phyloP scores from a whole-genome alignment of 352 stramenopile genomes.

The Globisporangium nodosum region DNA sequence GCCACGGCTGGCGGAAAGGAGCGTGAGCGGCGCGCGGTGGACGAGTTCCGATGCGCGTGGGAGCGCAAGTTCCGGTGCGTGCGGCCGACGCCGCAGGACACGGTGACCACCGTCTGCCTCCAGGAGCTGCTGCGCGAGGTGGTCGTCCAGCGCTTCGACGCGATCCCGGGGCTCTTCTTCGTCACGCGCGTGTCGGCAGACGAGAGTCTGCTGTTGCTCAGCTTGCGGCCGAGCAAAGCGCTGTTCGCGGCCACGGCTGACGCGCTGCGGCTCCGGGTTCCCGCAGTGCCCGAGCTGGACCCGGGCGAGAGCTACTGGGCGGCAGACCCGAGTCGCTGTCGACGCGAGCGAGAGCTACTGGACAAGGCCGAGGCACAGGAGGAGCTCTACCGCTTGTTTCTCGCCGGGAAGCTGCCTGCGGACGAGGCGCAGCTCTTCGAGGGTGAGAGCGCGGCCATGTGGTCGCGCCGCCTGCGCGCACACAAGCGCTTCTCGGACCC shows the following conservation, averaged over 20 bases:
- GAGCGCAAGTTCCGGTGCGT: slow-evolving; percentile 60
- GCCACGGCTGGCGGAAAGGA: slow-evolving; percentile 42
- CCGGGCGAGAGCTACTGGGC: slow-evolving; percentile 32
- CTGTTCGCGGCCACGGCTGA: slow-evolving; percentile 47
- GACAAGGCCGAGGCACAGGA: slow-evolving; percentile 40
- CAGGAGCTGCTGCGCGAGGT: slow-evolving; percentile 67
- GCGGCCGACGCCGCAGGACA: slow-evolving; percentile 34
- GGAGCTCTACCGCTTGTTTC: slow-evolving; percentile 66
- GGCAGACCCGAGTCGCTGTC: slow-evolving; percentile 13
- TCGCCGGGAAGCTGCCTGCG: slow-evolving; percentile 46
- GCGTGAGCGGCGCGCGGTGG: slow-evolving; percentile 31
- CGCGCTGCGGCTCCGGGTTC: slow-evolving; percentile 31
- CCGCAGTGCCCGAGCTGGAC: slow-evolving; percentile 45
- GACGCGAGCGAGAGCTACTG: slow-evolving; percentile 28
- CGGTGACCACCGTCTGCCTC: slow-evolving; percentile 43
- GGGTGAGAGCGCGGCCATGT: slow-evolving; percentile 33
- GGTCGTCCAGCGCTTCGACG: slow-evolving; percentile 57
- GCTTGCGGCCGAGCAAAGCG: slow-evolving; percentile 38
- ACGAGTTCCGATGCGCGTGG: slow-evolving; percentile 55
- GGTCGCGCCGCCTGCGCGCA: slow-evolving; percentile 57
- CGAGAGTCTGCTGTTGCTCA: slow-evolving; percentile 29
- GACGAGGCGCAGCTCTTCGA: slow-evolving; percentile 66
- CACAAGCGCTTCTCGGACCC: slow-evolving; percentile 32
- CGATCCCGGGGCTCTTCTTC: slow-evolving; percentile 37
- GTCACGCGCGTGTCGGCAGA: slow-evolving; percentile 22